Conservation (phyloP, 257 asterid species). For the Capsicum rhomboideum region DNA sequence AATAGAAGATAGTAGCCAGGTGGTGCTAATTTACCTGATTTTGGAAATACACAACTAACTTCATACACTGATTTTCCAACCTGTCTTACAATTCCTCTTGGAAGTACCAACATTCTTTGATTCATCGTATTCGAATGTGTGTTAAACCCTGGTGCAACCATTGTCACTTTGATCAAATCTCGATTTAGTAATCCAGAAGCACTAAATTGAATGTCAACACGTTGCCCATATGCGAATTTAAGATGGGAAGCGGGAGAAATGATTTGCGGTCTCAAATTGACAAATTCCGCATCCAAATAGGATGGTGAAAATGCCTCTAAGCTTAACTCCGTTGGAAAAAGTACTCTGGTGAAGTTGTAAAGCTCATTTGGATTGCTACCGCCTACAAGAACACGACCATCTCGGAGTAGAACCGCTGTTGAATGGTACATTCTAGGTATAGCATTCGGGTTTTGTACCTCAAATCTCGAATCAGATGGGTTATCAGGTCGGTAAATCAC, state of each 20-base stretch:
- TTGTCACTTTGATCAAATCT: slow-evolving; percentile 15
- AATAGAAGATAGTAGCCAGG: slow-evolving; percentile 26
- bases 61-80: slow-evolving; percentile 13
- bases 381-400: slow-evolving; percentile 28
- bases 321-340: slow-evolving; percentile 24
- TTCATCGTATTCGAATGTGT: slow-evolving; percentile 43
- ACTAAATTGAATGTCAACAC: not conserved
- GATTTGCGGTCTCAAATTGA: slow-evolving; percentile 14
- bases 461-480: slow-evolving; percentile 7
- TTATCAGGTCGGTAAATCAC: slow-evolving; percentile 23
- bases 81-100: not conserved
- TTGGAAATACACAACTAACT: slow-evolving; percentile 7
- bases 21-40: slow-evolving; percentile 12
- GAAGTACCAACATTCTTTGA: slow-evolving; percentile 23
- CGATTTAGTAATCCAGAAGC: not conserved
- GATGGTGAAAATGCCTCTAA: slow-evolving; percentile 28
- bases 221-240: slow-evolving; percentile 3
- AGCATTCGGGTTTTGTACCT: slow-evolving; percentile 7
- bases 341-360: slow-evolving; percentile 1
- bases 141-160: slow-evolving; percentile 25
- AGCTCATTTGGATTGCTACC: slow-evolving; percentile 29
- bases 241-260: slow-evolving; percentile 7
- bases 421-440: slow-evolving; percentile 42
- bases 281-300: not conserved
- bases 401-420: slow-evolving; percentile 20